phyloP scores from a whole-genome alignment of 805 yeast genomes.

The Sugiyamaella lignohabitans region DNA sequence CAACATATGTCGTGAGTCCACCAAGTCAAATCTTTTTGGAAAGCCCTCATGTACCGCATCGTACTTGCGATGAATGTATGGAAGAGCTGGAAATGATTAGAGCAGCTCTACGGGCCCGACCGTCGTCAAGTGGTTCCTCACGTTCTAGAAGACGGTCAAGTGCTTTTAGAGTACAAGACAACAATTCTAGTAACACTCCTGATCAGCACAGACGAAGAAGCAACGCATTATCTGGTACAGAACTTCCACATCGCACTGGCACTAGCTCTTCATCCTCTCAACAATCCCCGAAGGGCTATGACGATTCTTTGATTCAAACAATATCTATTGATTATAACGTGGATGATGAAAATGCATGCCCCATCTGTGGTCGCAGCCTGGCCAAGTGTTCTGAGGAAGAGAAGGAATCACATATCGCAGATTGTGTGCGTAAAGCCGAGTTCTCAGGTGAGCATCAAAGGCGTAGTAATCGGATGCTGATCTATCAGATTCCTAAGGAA shows the following conservation, averaged over 20 bases:
- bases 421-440: conserved; percentile 55
- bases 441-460: conserved; percentile 50
- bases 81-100: conserved; percentile 43
- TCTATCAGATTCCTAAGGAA: conserved; percentile 45
- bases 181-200: background rate
- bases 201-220: background rate
- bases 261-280: background rate
- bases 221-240: background rate
- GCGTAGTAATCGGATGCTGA: conserved; percentile 75
- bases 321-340: conserved; percentile 11
- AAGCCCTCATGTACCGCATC: conserved; percentile 49
- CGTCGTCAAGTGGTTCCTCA: background rate
- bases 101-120: conserved; percentile 17
- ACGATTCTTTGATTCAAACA: conserved; percentile 18
- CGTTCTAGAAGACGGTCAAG: conserved; percentile 3
- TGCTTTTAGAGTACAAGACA: too few relatives aligned
- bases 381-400: conserved; percentile 26
- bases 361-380: conserved; percentile 33
- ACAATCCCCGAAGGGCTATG: conserved; percentile 6
- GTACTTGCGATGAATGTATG: conserved; percentile 71
- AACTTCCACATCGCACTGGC: too few relatives aligned
- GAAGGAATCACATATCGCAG: conserved; percentile 62
- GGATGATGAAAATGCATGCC: conserved; percentile 33
- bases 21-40: conserved; percentile 45
- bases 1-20: conserved; percentile 51